Evolutionary conservation across 768 basidiomycete species (phyloP).

Genomic region (Boletus rubropictus): DNA sequence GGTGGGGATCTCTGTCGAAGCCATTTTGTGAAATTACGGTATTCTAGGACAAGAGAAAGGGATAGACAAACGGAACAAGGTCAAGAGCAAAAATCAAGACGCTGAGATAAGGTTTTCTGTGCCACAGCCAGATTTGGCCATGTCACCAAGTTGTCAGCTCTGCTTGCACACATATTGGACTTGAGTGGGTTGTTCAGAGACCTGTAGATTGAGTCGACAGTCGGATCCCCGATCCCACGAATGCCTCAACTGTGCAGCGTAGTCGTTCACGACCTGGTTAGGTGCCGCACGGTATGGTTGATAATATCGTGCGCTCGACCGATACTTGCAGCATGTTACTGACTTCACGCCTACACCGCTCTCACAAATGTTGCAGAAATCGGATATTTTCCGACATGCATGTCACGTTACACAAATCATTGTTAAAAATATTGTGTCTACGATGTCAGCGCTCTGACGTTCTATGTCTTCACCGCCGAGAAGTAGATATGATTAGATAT

Average conservation of each 20-base stretch:
- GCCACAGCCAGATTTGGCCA: conserved; percentile 21
- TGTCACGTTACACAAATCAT: too few relatives aligned
- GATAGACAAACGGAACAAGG: conserved; percentile 19
- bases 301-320: too few relatives aligned
- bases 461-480: too few relatives aligned
- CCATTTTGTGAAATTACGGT: conserved; percentile 34
- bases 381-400: too few relatives aligned
- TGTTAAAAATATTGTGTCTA: too few relatives aligned
- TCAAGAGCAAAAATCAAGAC: conserved; percentile 31
- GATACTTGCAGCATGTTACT: too few relatives aligned
- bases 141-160: conserved; percentile 8
- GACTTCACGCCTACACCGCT: too few relatives aligned
- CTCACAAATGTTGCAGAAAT: too few relatives aligned
- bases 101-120: conserved; percentile 33
- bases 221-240: background rate
- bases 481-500: too few relatives aligned
- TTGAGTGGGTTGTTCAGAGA: background rate
- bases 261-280: background rate
- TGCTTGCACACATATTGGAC: background rate
- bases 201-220: background rate
- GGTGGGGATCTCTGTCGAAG: conserved; percentile 54
- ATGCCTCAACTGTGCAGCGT: background rate
- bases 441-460: too few relatives aligned
- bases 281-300: background rate
- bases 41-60: conserved; percentile 18